Evolutionary conservation across 805 yeast species (phyloP), one percentile per base, ranked within the genome.

Genomic region (Starmerella sirachaensis): DNA sequence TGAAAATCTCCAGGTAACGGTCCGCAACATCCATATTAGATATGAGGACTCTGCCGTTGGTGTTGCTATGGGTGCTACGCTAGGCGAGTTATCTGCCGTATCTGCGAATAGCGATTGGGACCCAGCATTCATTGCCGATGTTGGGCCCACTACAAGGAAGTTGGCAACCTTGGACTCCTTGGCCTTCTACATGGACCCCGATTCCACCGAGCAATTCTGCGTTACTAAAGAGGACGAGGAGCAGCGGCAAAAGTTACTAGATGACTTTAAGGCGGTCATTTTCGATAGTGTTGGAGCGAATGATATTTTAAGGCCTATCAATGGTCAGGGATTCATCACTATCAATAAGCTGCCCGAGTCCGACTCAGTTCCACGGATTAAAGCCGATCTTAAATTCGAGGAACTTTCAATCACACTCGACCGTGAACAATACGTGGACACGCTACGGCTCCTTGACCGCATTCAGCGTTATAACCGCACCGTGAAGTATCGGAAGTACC

Each of bases 1-100:
- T 18, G 97, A 91, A 58, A 91, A 91, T 54, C 62, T 93, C 37
- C 98, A 91, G 57, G 70, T 91, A 10, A 81, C 94, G 2, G 82
- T 91, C 47, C 82, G 77, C 50, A 84, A 83, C 54, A 91, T 91
- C 46, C 99, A 91, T 57, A 58, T 91, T 16, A 68, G 98, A 40
- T 91, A 86, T 53, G 98, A 93, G 53, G 98, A 91, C 59, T 17
- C 13, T n/a, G 68, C 66, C 41, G 63, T 69, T 6, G 64, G 70
- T 29, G 76, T 83, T 47, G 68, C 95, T 0, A 60, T 85, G 26
- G 99, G 99, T 4, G 50, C 84, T 13, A 78, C 93, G 0, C 66
- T 91, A 33, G 70, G 73, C 29, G 97, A 91, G 59, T 65, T 91
- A 29, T 83, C 95, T 0, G 97, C 95, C 0, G 80, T 85, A 0